A percentile compares a stretch with the other conserved stretches of the same genome.
phyloP scores from a whole-genome alignment of 805 yeast species.

The Barnettozyma sucrosica region DNA sequence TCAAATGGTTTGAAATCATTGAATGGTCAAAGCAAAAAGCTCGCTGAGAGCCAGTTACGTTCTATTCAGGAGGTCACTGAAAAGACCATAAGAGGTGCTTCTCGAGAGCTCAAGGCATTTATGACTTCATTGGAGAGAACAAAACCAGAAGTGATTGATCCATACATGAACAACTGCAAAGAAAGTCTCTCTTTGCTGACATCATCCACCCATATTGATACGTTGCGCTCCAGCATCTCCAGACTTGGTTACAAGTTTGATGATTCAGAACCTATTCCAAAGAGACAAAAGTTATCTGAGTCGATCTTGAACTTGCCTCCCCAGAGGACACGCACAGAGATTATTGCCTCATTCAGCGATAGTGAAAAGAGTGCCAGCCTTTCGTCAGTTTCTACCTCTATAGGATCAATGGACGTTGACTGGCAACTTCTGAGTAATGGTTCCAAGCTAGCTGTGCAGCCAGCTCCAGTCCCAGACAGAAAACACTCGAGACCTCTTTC shows the following conservation, averaged over 20 bases:
- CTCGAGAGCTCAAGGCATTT: constrained; percentile 9
- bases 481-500: constrained; percentile 4
- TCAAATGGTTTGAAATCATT: constrained; percentile 10
- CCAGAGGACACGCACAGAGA: constrained; percentile 13
- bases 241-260: constrained; percentile 7
- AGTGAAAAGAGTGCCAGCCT: background rate
- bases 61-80: constrained; percentile 12
- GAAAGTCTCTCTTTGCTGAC: constrained; percentile 4
- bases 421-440: background rate
- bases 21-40: constrained; percentile 12
- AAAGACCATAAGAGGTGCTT: constrained; percentile 12
- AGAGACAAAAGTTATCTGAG: constrained; percentile 17
- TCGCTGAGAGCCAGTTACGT: constrained; percentile 14
- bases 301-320: constrained; percentile 10
- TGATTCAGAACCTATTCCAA: constrained; percentile 13
- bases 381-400: background rate
- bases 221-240: constrained; percentile 2
- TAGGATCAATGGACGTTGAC: background rate
- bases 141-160: constrained; percentile 17
- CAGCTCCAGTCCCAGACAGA: constrained; percentile 11
- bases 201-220: constrained; percentile 4
- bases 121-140: constrained; percentile 10
- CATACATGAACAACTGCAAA: constrained; percentile 10
- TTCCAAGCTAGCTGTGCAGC: background rate
- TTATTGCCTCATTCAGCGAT: background rate